Evolutionary conservation across 768 basidiomycete genomes (phyloP).

Genomic region (Antrodiella citrinella): DNA sequence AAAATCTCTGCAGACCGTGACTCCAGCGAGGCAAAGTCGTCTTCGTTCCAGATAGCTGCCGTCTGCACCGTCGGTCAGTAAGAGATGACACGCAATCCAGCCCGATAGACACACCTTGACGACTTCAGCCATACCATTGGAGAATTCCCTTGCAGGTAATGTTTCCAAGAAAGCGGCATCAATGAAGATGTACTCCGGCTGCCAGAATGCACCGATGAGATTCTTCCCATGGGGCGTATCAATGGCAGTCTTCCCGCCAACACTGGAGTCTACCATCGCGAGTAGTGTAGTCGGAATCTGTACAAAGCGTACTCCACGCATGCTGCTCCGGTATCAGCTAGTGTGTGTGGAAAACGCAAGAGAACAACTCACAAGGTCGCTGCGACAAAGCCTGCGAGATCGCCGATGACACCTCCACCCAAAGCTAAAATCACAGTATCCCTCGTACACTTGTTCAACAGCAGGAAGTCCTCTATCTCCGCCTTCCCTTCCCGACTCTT

Average conservation of each 20-base stretch:
- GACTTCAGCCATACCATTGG: constrained; percentile 99
- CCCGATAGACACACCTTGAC: constrained; percentile 65
- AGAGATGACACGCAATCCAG: neutral
- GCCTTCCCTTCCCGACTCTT: constrained; percentile 92
- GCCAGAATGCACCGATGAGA: constrained; percentile 97
- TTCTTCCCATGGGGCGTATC: constrained; percentile 99
- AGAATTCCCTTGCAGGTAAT: constrained; percentile 85
- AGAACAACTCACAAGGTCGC: constrained; percentile 78
- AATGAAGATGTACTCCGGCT: constrained; percentile 95
- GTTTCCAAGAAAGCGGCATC: constrained; percentile 95
- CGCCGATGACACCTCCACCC: constrained; percentile 96
- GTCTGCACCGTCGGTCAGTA: constrained; percentile 45
- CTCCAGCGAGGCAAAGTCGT: constrained; percentile 84
- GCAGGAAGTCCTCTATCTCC: constrained; percentile 86
- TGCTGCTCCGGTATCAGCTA: constrained; percentile 39
- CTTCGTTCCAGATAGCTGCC: constrained; percentile 96
- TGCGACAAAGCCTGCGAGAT: constrained; percentile 93
- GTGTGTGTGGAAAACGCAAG: constrained; percentile 2
- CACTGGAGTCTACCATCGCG: constrained; percentile 97
- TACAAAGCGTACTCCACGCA: constrained; percentile 93
- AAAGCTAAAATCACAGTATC: constrained; percentile 91
- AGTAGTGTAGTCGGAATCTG: constrained; percentile 96
- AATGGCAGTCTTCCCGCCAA: constrained; percentile 99
- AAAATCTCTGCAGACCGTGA: constrained; percentile 79
- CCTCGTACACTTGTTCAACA: constrained; percentile 81